Conservation (phyloP, 495 filamentous ascomycete species). For the Geoglossum glabrum region DNA sequence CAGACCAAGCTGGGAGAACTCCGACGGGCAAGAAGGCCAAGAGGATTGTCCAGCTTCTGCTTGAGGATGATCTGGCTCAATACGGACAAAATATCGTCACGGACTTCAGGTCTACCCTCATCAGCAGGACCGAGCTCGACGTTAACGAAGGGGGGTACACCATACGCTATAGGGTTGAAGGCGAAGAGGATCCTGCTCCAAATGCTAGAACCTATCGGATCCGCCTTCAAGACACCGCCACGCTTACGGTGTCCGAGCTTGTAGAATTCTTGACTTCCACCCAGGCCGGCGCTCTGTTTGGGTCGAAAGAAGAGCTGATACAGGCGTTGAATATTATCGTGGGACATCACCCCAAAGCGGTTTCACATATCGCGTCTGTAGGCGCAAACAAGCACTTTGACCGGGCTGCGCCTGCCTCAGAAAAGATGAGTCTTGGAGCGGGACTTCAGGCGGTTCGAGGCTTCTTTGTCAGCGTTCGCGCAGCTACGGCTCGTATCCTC, state of each 20-base stretch:
- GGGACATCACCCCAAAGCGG: conserved; percentile 21
- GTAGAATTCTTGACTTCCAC: conserved; percentile 18
- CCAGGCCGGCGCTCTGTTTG: conserved; percentile 7
- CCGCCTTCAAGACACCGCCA: conserved; percentile 5
- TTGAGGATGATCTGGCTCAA: conserved; percentile 5
- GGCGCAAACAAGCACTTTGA: conserved; percentile 3
- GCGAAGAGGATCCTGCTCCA: conserved; percentile 1
- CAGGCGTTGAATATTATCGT: conserved; percentile 36
- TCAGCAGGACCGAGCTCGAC: conserved; percentile 11
- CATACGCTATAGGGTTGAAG: conserved; percentile 1
- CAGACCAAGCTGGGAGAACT: neutral
- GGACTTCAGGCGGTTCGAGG: conserved; percentile 27
- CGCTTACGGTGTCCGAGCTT: conserved; percentile 8
- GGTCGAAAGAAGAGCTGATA: conserved; percentile 13
- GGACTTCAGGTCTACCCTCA: conserved; percentile 14
- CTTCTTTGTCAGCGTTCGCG: conserved; percentile 27
- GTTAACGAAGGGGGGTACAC: conserved; percentile 5
- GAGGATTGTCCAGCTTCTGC: conserved; percentile 7
- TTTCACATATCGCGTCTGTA: conserved; percentile 14
- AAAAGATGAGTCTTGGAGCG: conserved; percentile 16
- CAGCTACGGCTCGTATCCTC: conserved; percentile 20
- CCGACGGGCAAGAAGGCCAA: no score
- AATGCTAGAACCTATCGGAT: neutral
- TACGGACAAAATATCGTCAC: conserved; percentile 7
- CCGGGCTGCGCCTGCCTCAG: no score